Base-by-base conservation (phyloP, 192 early-diverging fungal species). In the Powellomyces hirtus region DNA sequence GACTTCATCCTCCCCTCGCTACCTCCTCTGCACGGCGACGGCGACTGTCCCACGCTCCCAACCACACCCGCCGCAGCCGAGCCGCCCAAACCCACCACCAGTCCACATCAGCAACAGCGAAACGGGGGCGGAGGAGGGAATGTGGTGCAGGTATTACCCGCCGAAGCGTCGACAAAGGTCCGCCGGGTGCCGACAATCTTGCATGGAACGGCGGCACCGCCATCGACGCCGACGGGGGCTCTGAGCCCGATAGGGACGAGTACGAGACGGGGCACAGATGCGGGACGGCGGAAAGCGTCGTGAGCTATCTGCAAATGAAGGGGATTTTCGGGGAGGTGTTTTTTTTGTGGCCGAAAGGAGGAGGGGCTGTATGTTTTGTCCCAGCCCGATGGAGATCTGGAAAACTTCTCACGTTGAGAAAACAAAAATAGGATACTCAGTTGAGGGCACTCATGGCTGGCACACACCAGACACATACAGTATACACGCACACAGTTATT, bases 1-100 rank as follows among this genome's bases (percentile, higher is more conserved):
- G 67, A 69, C 31, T 69, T 49, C 49, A 26, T 69, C 24, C 57
- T 69, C 20, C 67, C 67, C 11, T 45, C 67, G 11, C 22, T 38
- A 1, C 56, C 52, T 10, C 52, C 51, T 29, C 33, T 38, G 18
- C 49, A 34, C 29, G n/a, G n/a, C 3, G 46, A 49, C 16, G 46
- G 26, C 26, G n/a, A 49, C n/a, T 18, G n/a, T 24, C 46, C 40
- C 8, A 10, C 10, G 51, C 51, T 14, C 1, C 53, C 30, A 14
- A 59, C 52, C 16, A 16, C 24, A 29, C n/a, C 62, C 13, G 63
- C 63, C 0, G 44, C 63, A 7, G 65, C 65, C 33, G 65, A 52
- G 0, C 49, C 30, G 33, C 65, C 65, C n/a, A 49, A 49, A 49
- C n/a, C n/a, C n/a, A 24, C 46, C 16, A 24, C 16, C 5, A 3